Evolutionary conservation across 2,329 filamentous ascomycete genomes (phyloP).

Genomic region (Colletotrichum incanum): DNA sequence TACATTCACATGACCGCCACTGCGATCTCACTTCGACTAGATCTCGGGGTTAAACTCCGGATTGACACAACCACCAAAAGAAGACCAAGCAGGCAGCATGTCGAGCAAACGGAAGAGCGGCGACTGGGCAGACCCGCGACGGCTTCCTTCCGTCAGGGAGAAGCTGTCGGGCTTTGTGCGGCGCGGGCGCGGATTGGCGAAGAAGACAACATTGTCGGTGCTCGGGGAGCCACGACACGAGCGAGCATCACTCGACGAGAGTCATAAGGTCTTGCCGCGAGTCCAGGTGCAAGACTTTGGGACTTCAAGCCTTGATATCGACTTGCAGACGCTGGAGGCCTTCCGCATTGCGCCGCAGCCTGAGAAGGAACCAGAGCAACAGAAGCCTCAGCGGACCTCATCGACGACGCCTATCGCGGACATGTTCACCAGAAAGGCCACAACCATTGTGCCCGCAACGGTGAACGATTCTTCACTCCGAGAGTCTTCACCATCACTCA

Average conservation of each 20-base stretch:
- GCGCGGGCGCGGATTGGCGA: conserved; percentile 31
- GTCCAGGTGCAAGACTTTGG: conserved; percentile 39
- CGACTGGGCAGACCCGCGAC: conserved; percentile 27
- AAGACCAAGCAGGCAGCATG: conserved; percentile 20
- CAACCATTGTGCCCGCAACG: background rate
- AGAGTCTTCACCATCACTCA: conserved; percentile 10
- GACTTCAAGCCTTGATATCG: conserved; percentile 31
- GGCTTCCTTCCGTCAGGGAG: conserved; percentile 35
- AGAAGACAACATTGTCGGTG: conserved; percentile 36
- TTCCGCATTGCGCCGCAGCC: conserved; percentile 25
- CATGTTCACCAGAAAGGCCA: conserved; percentile 29
- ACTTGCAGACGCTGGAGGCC: conserved; percentile 35
- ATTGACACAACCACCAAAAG: conserved; percentile 17
- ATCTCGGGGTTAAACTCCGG: background rate
- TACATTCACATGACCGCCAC: conserved; percentile 38
- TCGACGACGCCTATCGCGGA: conserved; percentile 38
- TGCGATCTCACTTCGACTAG: conserved; percentile 9
- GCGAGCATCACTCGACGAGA: conserved; percentile 25
- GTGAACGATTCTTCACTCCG: background rate
- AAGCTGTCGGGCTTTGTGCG: conserved; percentile 33
- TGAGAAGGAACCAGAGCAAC: conserved; percentile 1
- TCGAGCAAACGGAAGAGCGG: conserved; percentile 34
- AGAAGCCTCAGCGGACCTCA: conserved; percentile 17
- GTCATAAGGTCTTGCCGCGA: conserved; percentile 18
- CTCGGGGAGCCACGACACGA: conserved; percentile 25